These are phyloP conservation scores for Trametes cinnabarina DNA, from an alignment of 768 basidiomycete genomes.

Conservation along the genomic window DNA sequence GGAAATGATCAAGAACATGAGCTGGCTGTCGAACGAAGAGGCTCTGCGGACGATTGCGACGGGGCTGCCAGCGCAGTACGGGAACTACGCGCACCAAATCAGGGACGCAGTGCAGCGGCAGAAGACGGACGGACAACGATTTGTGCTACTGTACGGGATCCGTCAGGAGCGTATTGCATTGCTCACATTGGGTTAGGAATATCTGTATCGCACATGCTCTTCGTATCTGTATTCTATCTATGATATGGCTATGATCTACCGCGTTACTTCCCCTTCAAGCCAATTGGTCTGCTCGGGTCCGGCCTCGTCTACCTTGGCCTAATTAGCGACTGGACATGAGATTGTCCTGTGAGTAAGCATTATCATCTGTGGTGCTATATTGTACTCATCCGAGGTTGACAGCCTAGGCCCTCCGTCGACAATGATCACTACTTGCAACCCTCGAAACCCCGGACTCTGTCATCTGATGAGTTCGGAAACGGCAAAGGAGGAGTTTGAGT, in stretches of 20 bases:
- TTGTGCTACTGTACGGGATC: constrained; percentile 18
- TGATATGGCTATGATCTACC: background rate
- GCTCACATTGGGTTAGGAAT: constrained; percentile 4
- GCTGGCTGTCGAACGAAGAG: constrained; percentile 77
- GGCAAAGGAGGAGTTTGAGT: too few relatives aligned
- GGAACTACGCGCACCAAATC: constrained; percentile 64
- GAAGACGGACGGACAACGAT: constrained; percentile 55
- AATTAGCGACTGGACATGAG: too few relatives aligned
- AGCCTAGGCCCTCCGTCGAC: too few relatives aligned
- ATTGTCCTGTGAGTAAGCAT: too few relatives aligned
- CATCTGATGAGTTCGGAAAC: too few relatives aligned
- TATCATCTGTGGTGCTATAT: too few relatives aligned
- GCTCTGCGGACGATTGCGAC: constrained; percentile 61
- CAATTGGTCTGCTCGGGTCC: too few relatives aligned
- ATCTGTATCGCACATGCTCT: constrained; percentile 3
- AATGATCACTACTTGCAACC: too few relatives aligned
- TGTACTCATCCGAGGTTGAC: too few relatives aligned
- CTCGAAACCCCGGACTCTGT: too few relatives aligned
- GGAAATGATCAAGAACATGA: constrained; percentile 49
- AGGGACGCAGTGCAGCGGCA: constrained; percentile 63
- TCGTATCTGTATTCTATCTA: background rate
- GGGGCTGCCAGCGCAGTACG: constrained; percentile 54
- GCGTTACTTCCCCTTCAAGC: background rate
- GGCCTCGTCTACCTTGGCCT: too few relatives aligned
- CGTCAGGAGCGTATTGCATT: constrained; percentile 18